Conservation (phyloP, 345 rosid species). For the Eucalyptus grandis region DNA sequence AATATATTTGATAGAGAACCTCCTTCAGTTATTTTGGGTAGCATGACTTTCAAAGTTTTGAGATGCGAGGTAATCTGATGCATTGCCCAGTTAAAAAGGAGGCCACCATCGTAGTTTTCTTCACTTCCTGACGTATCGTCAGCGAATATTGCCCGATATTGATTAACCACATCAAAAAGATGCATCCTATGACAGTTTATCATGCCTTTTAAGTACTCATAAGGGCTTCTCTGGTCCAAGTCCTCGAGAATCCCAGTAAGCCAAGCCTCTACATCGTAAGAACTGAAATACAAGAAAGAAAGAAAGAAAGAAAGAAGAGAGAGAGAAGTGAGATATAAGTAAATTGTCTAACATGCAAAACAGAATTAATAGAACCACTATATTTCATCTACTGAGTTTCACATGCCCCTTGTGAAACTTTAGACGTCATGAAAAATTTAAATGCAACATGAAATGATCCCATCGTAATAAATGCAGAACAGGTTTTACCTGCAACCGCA, state of each 20-base stretch:
- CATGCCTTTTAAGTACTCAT: slow-evolving; percentile 85
- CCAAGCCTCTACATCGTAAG: slow-evolving; percentile 97
- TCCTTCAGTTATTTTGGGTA: slow-evolving; percentile 95
- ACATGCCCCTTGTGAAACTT: not conserved
- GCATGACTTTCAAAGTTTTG: slow-evolving; percentile 87
- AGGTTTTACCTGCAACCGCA: slow-evolving; percentile 69
- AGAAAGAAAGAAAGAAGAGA: not conserved
- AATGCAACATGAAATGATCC: not conserved
- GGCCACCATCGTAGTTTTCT: slow-evolving; percentile 90
- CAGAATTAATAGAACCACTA: not conserved
- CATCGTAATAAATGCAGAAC: not conserved
- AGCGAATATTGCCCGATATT: slow-evolving; percentile 92
- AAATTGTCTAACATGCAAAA: not conserved
- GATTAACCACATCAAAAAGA: slow-evolving; percentile 94
- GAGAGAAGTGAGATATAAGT: not conserved
- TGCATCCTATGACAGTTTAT: slow-evolving; percentile 52
- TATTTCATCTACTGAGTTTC: not conserved
- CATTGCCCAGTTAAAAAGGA: slow-evolving; percentile 98
- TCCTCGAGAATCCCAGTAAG: slow-evolving; percentile 95
- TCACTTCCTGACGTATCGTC: slow-evolving; percentile 97
- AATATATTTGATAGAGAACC: slow-evolving; percentile 87
- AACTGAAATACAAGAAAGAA: slow-evolving; percentile 42
- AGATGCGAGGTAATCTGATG: slow-evolving; percentile 95
- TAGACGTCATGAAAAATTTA: not conserved
- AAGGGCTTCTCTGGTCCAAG: slow-evolving; percentile 81